Evolutionary conservation across 306 rosid genomes (phyloP).

Genomic region (Acacia melanoxylon): DNA sequence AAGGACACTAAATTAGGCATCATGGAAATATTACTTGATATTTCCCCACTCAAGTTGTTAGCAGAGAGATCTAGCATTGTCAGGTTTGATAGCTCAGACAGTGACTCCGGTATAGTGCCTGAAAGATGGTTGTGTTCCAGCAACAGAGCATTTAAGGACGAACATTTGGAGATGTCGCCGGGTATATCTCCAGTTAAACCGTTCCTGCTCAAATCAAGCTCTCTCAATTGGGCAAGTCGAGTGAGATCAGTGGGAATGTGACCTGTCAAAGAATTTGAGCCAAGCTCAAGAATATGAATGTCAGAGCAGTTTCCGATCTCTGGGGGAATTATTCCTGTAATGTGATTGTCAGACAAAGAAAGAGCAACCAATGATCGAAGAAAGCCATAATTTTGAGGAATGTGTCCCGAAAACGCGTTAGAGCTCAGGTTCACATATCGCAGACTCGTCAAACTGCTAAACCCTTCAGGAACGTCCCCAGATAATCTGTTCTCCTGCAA

Average conservation of each 20-base stretch:
- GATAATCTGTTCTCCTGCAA: conserved; percentile 73
- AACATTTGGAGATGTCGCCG: conserved; percentile 70
- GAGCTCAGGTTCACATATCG: conserved; percentile 70
- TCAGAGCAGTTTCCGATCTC: conserved; percentile 81
- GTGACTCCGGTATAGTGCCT: conserved; percentile 67
- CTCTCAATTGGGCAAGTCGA: conserved; percentile 54
- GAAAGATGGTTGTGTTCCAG: conserved; percentile 66
- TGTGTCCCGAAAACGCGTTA: conserved; percentile 68
- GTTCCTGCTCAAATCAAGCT: conserved; percentile 75
- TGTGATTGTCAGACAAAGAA: conserved; percentile 68
- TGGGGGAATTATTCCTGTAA: conserved; percentile 61
- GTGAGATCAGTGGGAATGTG: conserved; percentile 68
- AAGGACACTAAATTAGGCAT: conserved; percentile 55
- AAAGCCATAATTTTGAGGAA: conserved; percentile 84
- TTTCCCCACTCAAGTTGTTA: conserved; percentile 75
- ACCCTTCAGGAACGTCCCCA: conserved; percentile 88
- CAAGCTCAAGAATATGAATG: conserved; percentile 63
- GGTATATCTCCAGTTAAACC: conserved; percentile 73
- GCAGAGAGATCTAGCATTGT: conserved; percentile 69
- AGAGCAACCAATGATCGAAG: conserved; percentile 67
- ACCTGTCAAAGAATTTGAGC: conserved; percentile 59
- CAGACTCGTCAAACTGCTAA: conserved; percentile 84
- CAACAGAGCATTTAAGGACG: conserved; percentile 47
- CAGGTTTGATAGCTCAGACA: conserved; percentile 56
- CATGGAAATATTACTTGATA: conserved; percentile 57